These are phyloP conservation scores for Bipolaris oryzae DNA, from an alignment of 2,329 filamentous ascomycete species.

Conservation along the genomic window DNA sequence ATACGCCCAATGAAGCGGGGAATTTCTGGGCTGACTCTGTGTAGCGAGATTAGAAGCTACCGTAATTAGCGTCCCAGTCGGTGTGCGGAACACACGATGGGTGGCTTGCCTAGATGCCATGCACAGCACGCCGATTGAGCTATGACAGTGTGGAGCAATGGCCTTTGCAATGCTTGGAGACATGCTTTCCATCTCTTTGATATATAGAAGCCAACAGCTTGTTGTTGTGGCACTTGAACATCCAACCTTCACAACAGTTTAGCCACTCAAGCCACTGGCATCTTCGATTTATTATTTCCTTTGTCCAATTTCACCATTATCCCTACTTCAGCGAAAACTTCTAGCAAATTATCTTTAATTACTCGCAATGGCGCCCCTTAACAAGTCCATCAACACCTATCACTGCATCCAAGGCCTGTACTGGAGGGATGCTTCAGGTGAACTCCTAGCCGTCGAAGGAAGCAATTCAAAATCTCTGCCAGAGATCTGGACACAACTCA, in stretches of 20 bases:
- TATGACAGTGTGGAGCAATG: constrained; percentile 14
- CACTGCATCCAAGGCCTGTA: constrained; percentile 39
- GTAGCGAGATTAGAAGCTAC: constrained; percentile 29
- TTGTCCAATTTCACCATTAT: constrained; percentile 15
- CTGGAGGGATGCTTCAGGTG: constrained; percentile 32
- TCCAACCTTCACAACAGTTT: constrained; percentile 14
- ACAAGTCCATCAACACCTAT: constrained; percentile 38
- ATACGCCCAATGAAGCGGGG: constrained; percentile 6
- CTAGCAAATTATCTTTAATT: constrained; percentile 11
- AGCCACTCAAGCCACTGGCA: constrained; percentile 10
- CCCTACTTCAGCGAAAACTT: constrained; percentile 8
- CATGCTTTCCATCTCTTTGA: constrained; percentile 21
- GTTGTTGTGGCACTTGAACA: constrained; percentile 7
- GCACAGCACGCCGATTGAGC: constrained; percentile 23
- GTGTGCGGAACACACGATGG: constrained; percentile 20
- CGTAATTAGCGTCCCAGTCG: constrained; percentile 22
- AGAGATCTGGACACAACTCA: constrained; percentile 29
- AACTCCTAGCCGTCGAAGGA: constrained; percentile 34
- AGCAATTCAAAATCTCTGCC: constrained; percentile 28
- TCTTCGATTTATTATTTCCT: constrained; percentile 12
- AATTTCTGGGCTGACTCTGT: constrained; percentile 9
- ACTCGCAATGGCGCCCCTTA: constrained; percentile 35
- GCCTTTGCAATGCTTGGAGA: constrained; percentile 18
- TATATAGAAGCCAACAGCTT: constrained; percentile 24
- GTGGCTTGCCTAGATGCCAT: constrained; percentile 25